Evolutionary conservation across 257 asterid genomes (phyloP).

Genomic region (Fraxinus cuspidata): DNA sequence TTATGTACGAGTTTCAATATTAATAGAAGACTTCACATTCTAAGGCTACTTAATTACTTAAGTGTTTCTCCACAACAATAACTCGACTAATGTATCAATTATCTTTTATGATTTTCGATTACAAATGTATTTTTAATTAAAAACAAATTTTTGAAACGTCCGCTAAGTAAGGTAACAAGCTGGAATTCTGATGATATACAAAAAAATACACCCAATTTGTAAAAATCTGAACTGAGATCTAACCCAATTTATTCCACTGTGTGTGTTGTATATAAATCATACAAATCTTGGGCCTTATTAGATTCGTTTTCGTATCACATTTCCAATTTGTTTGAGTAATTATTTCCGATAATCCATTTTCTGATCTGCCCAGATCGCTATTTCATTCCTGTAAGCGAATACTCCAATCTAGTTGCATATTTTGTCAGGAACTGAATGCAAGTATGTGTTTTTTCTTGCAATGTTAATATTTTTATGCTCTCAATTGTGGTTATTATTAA

Average conservation of each 20-base stretch:
- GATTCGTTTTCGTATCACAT: conserved; percentile 2
- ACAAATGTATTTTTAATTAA: too few relatives aligned
- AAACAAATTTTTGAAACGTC: too few relatives aligned
- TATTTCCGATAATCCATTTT: conserved; percentile 22
- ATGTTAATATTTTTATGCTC: conserved; percentile 9
- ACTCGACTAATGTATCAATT: too few relatives aligned
- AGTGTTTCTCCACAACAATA: too few relatives aligned
- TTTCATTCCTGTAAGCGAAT: conserved; percentile 1
- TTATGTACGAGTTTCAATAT: too few relatives aligned
- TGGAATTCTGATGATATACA: not conserved
- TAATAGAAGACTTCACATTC: too few relatives aligned
- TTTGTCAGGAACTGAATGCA: conserved; percentile 4
- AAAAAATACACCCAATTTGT: not conserved
- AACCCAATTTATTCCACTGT: conserved; percentile 8
- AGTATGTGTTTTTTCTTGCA: not conserved
- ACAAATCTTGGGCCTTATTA: conserved; percentile 9
- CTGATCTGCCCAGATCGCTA: conserved; percentile 35
- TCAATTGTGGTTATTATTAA: not conserved
- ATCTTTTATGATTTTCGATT: too few relatives aligned
- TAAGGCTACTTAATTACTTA: too few relatives aligned
- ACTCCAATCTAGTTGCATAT: conserved; percentile 19
- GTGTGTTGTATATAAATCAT: conserved; percentile 2
- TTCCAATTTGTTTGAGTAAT: conserved; percentile 1
- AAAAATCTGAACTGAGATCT: conserved; percentile 32
- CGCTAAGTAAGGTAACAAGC: too few relatives aligned